A percentile compares a stretch with the other conserved stretches of the same genome.
Conservation (phyloP, 2,329 filamentous ascomycete species). For the Sporothrix brunneoviolacea region DNA sequence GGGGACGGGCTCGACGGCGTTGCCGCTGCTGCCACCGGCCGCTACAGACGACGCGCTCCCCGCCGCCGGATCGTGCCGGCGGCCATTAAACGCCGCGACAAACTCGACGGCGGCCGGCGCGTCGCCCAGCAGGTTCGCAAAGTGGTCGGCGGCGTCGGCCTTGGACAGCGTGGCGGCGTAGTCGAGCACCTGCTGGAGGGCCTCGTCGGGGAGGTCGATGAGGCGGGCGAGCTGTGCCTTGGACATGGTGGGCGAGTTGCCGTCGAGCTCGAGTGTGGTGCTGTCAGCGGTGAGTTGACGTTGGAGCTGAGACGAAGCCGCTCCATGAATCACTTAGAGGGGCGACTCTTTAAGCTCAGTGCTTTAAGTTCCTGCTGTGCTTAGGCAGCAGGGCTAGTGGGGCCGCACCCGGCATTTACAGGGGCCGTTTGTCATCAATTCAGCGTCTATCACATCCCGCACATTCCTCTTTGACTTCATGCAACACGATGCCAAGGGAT, state of each 20-base stretch:
- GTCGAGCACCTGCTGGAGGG: constrained; percentile 74
- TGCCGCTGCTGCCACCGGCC: neutral
- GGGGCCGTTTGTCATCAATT: too few relatives aligned
- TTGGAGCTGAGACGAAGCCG: too few relatives aligned
- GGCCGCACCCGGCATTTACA: too few relatives aligned
- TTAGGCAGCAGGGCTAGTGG: too few relatives aligned
- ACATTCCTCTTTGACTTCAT: too few relatives aligned
- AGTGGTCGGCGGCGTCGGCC: constrained; percentile 71
- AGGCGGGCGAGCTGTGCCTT: constrained; percentile 66
- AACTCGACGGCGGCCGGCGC: constrained; percentile 71
- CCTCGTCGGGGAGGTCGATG: constrained; percentile 77
- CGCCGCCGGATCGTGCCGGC: constrained; percentile 38
- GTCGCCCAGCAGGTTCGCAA: constrained; percentile 82
- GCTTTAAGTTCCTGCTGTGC: too few relatives aligned
- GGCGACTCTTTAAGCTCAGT: too few relatives aligned
- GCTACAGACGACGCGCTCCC: neutral
- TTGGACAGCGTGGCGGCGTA: constrained; percentile 75
- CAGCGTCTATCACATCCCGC: too few relatives aligned
- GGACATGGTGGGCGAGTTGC: constrained; percentile 50
- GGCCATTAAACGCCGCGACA: constrained; percentile 73
- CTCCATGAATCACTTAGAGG: too few relatives aligned
- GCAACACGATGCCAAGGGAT: too few relatives aligned
- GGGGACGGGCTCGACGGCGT: constrained; percentile 36
- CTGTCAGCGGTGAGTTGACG: too few relatives aligned
- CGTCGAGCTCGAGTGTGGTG: too few relatives aligned